Percentiles rank a stretch among this genome's conserved stretches.
These are phyloP conservation scores for Heliocybe sulcata DNA, from an alignment of 1,284 basidiomycete genomes.

Conservation along the genomic window DNA sequence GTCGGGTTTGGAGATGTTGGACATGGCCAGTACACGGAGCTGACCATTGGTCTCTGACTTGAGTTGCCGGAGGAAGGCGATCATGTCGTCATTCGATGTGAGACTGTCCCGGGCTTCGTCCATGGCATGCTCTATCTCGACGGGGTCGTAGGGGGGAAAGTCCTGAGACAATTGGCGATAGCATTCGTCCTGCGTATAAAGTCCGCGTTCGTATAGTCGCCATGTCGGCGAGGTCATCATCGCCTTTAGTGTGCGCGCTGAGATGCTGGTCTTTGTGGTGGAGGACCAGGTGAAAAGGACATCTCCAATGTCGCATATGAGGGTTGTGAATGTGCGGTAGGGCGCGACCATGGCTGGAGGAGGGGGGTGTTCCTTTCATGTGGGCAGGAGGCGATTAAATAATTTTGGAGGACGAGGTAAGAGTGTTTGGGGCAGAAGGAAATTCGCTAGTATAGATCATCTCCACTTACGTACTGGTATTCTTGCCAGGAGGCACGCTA, in stretches of 20 bases:
- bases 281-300: conserved; percentile 53
- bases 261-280: conserved; percentile 36
- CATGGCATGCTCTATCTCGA: conserved; percentile 35
- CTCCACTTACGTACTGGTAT: conserved; percentile 1
- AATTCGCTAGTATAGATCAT: background rate
- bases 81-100: conserved; percentile 33
- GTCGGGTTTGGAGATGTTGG: conserved; percentile 52
- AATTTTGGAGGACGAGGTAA: background rate
- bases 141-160: conserved; percentile 28
- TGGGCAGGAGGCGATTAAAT: background rate
- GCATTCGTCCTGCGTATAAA: conserved; percentile 36
- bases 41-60: conserved; percentile 26
- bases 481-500: background rate
- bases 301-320: conserved; percentile 49
- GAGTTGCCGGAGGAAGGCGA: conserved; percentile 38
- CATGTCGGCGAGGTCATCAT: conserved; percentile 43
- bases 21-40: conserved; percentile 46
- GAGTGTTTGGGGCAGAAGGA: background rate
- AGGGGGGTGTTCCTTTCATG: too few species aligned
- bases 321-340: conserved; percentile 12
- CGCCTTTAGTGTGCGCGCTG: conserved; percentile 32
- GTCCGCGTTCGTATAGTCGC: conserved; percentile 49
- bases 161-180: conserved; percentile 35
- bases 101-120: conserved; percentile 39
- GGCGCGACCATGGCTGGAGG: background rate